phyloP scores from a whole-genome alignment of 2,329 filamentous ascomycete genomes.

The Fusarium continuum region DNA sequence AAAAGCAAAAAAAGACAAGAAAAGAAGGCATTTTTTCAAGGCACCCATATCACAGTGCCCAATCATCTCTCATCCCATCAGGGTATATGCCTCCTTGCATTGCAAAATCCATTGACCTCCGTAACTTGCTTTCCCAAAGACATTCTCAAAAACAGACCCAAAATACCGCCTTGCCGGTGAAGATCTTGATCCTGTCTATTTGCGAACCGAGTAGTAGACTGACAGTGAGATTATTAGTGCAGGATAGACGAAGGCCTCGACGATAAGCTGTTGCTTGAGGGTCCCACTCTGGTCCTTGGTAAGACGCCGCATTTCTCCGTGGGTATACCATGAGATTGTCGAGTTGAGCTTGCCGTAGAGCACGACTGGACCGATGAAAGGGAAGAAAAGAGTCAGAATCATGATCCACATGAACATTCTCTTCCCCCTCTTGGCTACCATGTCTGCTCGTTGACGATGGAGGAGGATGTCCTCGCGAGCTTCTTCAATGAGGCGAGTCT shows the following conservation, averaged over 20 bases:
- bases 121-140: background rate
- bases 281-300: constrained; percentile 45
- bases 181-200: background rate
- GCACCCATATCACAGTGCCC: background rate
- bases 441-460: constrained; percentile 42
- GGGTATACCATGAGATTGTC: constrained; percentile 59
- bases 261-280: constrained; percentile 51
- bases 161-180: background rate
- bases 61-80: background rate
- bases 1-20: background rate
- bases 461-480: constrained; percentile 45
- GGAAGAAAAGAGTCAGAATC: constrained; percentile 53
- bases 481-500: constrained; percentile 46
- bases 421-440: constrained; percentile 46
- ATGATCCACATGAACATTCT: constrained; percentile 53
- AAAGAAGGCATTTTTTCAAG: background rate
- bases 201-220: constrained; percentile 44
- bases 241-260: constrained; percentile 48
- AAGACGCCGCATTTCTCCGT: constrained; percentile 55
- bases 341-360: constrained; percentile 56
- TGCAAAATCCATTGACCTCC: background rate
- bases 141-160: constrained; percentile 1
- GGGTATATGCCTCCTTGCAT: background rate
- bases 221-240: constrained; percentile 46
- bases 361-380: constrained; percentile 57